These are phyloP conservation scores for Ogataea haglerorum DNA, from an alignment of 805 yeast genomes.

Conservation along the genomic window DNA sequence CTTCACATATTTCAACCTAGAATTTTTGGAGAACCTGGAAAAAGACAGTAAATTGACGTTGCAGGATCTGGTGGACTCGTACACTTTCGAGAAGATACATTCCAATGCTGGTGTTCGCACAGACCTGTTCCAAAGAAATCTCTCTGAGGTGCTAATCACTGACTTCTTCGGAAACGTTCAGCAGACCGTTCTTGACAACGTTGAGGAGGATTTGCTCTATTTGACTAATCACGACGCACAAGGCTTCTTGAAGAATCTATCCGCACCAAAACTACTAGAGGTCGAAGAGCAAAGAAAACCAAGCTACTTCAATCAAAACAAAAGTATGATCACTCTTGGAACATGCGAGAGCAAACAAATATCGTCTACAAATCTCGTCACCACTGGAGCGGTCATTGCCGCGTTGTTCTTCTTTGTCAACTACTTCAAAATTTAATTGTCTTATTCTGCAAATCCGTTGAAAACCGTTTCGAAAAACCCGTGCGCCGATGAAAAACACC, in stretches of 20 bases:
- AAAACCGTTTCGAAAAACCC: slow-evolving; percentile 15
- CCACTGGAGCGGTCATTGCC: background rate
- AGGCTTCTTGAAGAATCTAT: slow-evolving; percentile 16
- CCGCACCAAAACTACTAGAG: background rate
- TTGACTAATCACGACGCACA: slow-evolving; percentile 34
- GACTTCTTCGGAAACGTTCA: slow-evolving; percentile 95
- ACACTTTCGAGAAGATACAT: slow-evolving; percentile 80
- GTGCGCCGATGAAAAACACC: slow-evolving; percentile 8
- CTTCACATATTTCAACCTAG: slow-evolving; percentile 88
- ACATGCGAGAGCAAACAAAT: background rate
- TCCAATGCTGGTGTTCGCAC: slow-evolving; percentile 92
- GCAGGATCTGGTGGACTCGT: slow-evolving; percentile 79
- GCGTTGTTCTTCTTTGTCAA: slow-evolving; percentile 5
- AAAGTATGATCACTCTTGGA: slow-evolving; percentile 6
- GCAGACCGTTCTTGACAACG: slow-evolving; percentile 57
- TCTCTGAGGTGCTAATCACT: slow-evolving; percentile 70
- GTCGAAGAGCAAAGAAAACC: background rate
- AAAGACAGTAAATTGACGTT: slow-evolving; percentile 72
- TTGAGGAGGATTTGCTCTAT: slow-evolving; percentile 45
- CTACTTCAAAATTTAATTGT: slow-evolving; percentile 5
- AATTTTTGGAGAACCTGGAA: slow-evolving; percentile 76
- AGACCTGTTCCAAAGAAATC: slow-evolving; percentile 67
- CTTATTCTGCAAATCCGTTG: slow-evolving; percentile 10
- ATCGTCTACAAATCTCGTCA: background rate
- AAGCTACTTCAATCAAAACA: slow-evolving; percentile 5